These are phyloP conservation scores for Solanum clarkiae DNA, from an alignment of 257 asterid species.

Conservation along the genomic window DNA sequence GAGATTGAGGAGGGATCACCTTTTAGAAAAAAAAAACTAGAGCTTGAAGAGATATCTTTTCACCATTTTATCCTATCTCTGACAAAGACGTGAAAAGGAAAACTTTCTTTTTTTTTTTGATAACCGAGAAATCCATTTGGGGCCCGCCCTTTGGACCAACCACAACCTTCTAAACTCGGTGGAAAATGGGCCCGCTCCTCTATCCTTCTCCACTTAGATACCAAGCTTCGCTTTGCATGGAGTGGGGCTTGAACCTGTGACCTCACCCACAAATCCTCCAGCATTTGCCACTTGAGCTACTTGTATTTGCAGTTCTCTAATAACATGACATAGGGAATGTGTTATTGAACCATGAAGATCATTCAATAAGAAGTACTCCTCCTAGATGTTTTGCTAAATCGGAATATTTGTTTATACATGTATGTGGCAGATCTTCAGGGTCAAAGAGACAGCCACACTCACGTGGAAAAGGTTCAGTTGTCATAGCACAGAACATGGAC, in stretches of 20 bases:
- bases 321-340: neutral
- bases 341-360: neutral
- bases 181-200: too few relatives aligned
- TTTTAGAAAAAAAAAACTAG: neutral
- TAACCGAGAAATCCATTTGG: too few relatives aligned
- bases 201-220: too few relatives aligned
- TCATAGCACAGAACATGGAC: slow-evolving; percentile 23
- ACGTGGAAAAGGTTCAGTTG: slow-evolving; percentile 20
- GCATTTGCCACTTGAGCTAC: too few relatives aligned
- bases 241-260: too few relatives aligned
- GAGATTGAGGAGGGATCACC: neutral
- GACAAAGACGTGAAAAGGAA: neutral
- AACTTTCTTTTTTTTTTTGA: neutral
- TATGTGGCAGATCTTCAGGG: slow-evolving; percentile 21
- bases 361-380: neutral
- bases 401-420: neutral
- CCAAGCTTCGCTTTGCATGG: too few relatives aligned
- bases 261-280: too few relatives aligned
- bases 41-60: neutral
- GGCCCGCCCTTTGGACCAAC: too few relatives aligned
- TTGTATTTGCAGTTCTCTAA: neutral
- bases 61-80: neutral
- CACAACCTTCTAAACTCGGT: too few relatives aligned
- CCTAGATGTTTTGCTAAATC: neutral
- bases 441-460: slow-evolving; percentile 13